Evolutionary conservation across 225 moss, liverwort and hornwort species (phyloP).

Genomic region (Antitrichia curtipendula): DNA sequence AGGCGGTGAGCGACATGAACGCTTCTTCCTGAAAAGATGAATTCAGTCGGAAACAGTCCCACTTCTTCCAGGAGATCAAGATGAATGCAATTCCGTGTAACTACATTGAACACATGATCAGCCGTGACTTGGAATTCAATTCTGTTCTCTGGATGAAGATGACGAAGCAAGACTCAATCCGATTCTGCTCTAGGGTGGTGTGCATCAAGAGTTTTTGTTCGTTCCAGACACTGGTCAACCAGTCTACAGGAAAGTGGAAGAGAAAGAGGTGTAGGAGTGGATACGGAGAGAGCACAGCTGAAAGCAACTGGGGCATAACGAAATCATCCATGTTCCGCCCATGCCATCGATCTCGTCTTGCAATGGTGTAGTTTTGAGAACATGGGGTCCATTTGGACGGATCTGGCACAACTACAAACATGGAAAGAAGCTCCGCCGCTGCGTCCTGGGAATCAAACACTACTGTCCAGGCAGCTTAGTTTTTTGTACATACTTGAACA

Average conservation of each 20-base stretch:
- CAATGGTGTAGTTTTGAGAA: background rate
- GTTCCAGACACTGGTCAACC: background rate
- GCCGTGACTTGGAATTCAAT: background rate
- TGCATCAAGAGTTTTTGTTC: background rate
- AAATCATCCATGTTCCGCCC: background rate
- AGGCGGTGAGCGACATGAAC: slow-evolving; percentile 33
- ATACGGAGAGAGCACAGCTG: background rate
- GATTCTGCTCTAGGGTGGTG: too few relatives aligned
- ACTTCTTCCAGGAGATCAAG: background rate
- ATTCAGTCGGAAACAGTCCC: background rate
- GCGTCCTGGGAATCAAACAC: too few relatives aligned
- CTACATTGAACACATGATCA: background rate
- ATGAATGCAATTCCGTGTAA: background rate
- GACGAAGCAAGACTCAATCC: background rate
- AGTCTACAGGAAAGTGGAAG: background rate
- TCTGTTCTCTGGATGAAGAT: background rate
- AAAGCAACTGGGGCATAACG: background rate
- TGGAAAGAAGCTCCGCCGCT: background rate
- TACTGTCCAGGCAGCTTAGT: background rate
- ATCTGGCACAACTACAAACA: background rate
- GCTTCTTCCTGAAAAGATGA: slow-evolving; percentile 9
- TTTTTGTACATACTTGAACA: background rate
- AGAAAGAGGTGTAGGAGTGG: background rate
- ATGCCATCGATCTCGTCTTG: background rate
- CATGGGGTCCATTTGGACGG: background rate